A percentile compares a stretch with the other conserved stretches of the same genome.
Evolutionary conservation across 1,284 basidiomycete species (phyloP).

Genomic region (Tilletia walkeri): DNA sequence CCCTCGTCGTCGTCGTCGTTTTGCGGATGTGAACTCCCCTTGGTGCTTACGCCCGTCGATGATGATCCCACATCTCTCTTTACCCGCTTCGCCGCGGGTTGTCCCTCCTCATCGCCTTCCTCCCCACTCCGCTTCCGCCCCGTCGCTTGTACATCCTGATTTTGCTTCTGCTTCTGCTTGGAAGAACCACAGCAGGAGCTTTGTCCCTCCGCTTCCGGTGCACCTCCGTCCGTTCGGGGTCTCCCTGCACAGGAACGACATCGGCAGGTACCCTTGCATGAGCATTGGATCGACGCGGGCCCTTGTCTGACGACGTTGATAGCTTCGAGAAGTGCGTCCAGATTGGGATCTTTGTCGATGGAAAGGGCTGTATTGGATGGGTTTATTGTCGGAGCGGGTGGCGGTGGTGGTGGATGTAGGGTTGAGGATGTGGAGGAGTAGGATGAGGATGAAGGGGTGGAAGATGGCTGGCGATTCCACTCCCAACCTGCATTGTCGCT

Average conservation of each 20-base stretch:
- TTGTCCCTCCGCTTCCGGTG: not conserved
- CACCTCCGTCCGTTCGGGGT: not conserved
- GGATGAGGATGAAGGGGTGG: no score
- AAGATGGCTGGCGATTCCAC: no score
- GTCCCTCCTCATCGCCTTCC: not conserved
- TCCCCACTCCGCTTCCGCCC: not conserved
- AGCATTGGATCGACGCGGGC: slow-evolving; percentile 23
- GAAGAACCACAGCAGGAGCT: not conserved
- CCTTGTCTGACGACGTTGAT: slow-evolving; percentile 15
- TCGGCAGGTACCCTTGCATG: slow-evolving; percentile 28
- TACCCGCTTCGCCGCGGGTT: not conserved
- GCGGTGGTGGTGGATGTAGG: not conserved
- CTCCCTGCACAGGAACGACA: slow-evolving; percentile 32
- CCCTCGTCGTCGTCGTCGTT: not conserved
- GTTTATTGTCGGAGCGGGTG: not conserved
- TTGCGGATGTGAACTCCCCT: not conserved
- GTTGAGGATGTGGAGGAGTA: not conserved
- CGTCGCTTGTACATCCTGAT: not conserved
- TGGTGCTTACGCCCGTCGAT: no score
- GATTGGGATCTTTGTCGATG: not conserved
- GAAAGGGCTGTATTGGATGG: not conserved
- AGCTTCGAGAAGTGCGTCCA: slow-evolving; percentile 6
- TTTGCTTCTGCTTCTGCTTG: not conserved
- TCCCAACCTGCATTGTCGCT: no score
- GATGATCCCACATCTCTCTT: not conserved